These are phyloP conservation scores for Petunia axillaris DNA, from an alignment of 257 asterid genomes.

Conservation along the genomic window DNA sequence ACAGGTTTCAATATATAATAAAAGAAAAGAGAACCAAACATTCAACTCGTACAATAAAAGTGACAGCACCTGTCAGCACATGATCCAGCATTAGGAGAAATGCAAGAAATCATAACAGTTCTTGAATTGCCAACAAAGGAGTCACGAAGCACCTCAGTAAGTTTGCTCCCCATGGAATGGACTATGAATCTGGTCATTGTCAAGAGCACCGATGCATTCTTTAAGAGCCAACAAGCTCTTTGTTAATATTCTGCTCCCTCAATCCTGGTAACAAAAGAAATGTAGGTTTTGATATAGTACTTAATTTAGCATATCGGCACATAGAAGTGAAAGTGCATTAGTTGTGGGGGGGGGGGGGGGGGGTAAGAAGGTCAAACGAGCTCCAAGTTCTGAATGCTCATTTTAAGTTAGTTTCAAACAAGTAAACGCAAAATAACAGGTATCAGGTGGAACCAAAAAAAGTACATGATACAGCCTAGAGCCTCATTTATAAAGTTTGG, in stretches of 20 bases:
- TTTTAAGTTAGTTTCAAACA: no score
- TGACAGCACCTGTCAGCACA: conserved; percentile 78
- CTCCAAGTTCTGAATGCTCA: no score
- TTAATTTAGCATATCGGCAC: not conserved
- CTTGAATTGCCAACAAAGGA: conserved; percentile 96
- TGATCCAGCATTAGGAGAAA: conserved; percentile 95
- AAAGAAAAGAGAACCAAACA: not conserved
- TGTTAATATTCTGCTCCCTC: conserved; percentile 99
- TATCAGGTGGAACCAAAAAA: not conserved
- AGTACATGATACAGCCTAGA: not conserved
- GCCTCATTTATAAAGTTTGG: not conserved
- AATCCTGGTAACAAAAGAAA: conserved; percentile 53
- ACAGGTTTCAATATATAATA: conserved; percentile 30
- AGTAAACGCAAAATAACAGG: no score
- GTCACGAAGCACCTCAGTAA: conserved; percentile 97
- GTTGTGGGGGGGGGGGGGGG: no score
- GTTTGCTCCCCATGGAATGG: conserved; percentile 98
- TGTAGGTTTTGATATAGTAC: conserved; percentile 15
- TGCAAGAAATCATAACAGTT: conserved; percentile 97
- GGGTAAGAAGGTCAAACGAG: no score
- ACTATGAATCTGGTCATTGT: conserved; percentile 94
- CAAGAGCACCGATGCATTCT: conserved; percentile 98
- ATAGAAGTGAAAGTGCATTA: not conserved
- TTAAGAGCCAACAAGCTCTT: conserved; percentile 89
- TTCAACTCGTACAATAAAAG: not conserved